phyloP scores from a whole-genome alignment of 106 monocot genomes.

The Phalaenopsis equestris region DNA sequence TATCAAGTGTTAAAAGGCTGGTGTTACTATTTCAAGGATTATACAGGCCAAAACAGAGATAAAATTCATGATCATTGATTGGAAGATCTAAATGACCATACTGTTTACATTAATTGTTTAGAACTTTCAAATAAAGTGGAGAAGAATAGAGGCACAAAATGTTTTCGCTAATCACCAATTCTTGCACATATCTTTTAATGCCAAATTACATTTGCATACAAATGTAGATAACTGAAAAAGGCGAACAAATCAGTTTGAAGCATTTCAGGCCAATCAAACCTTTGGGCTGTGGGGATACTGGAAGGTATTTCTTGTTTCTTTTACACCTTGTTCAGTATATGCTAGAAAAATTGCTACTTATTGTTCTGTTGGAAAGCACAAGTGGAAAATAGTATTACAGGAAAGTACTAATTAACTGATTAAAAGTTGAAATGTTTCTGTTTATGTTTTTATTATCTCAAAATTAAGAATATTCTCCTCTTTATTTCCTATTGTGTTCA shows the following conservation, averaged over 20 bases:
- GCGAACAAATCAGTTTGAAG: constrained; percentile 67
- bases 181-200: background rate
- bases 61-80: background rate
- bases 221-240: constrained; percentile 40
- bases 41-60: background rate
- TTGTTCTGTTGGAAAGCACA: background rate
- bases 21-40: too few species aligned
- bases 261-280: constrained; percentile 92
- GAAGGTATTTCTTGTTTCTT: constrained; percentile 42
- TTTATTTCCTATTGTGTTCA: background rate
- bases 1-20: too few species aligned
- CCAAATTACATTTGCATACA: background rate
- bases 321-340: background rate
- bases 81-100: background rate
- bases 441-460: background rate
- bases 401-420: too few species aligned
- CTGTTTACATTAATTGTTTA: background rate
- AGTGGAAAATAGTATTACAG: background rate
- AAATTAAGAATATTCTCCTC: background rate
- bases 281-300: constrained; percentile 96
- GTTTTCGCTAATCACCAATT: background rate
- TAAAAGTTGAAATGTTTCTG: background rate
- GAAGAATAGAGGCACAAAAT: background rate
- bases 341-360: background rate
- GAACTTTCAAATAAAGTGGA: background rate